Conservation (phyloP, 805 yeast genomes). For the Monosporozyma aerobia region DNA sequence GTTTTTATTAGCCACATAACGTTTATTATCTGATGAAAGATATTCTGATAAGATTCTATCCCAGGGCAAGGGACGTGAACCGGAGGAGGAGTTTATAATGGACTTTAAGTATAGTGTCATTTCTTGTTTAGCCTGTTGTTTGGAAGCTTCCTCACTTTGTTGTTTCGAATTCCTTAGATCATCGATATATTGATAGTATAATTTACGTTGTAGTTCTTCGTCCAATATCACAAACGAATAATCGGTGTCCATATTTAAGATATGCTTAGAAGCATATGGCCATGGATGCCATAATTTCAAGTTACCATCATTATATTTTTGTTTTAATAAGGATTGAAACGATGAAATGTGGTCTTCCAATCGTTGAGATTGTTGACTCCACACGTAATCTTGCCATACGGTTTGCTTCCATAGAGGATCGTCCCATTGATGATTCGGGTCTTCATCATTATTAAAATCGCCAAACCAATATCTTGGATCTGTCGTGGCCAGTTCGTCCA, state of each 20-base stretch:
- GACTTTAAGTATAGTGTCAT: slow-evolving; percentile 41
- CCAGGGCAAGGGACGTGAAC: slow-evolving; percentile 17
- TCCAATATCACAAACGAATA: not conserved
- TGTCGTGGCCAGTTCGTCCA: slow-evolving; percentile 41
- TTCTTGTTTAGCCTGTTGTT: slow-evolving; percentile 43
- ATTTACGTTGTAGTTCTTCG: not conserved
- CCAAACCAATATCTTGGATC: slow-evolving; percentile 60
- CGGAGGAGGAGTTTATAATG: not conserved
- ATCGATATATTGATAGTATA: slow-evolving; percentile 35
- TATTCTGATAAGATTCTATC: slow-evolving; percentile 14
- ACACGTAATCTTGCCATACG: slow-evolving; percentile 25
- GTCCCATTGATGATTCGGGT: not conserved
- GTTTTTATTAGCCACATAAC: slow-evolving; percentile 53
- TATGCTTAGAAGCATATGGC: not conserved
- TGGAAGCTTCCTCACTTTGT: slow-evolving; percentile 20
- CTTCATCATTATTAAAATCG: slow-evolving; percentile 30
- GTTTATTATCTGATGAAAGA: slow-evolving; percentile 35
- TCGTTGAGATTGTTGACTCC: not conserved
- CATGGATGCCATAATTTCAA: not conserved
- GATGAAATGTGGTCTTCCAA: not conserved
- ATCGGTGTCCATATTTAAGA: not conserved
- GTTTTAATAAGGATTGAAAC: not conserved
- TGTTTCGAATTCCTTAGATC: slow-evolving; percentile 30
- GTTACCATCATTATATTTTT: not conserved
- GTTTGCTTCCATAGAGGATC: slow-evolving; percentile 49